phyloP scores from a whole-genome alignment of 208 protist genomes.

The Crithidia mellificae region DNA sequence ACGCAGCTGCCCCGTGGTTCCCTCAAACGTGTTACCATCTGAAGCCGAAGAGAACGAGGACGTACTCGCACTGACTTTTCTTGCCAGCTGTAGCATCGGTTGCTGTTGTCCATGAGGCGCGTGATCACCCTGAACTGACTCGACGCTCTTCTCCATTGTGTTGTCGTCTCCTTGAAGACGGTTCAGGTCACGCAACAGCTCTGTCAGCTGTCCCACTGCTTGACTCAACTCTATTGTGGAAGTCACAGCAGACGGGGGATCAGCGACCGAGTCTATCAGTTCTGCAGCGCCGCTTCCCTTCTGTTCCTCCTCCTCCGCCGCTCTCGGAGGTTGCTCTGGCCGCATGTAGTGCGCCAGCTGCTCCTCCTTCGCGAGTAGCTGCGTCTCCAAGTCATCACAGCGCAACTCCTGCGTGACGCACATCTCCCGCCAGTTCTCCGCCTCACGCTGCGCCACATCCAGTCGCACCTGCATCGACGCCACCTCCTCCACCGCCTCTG shows the following conservation, averaged over 20 bases:
- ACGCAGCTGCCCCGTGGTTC: neutral
- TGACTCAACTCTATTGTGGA: constrained; percentile 3
- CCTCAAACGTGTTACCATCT: neutral
- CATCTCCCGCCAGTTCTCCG: constrained; percentile 28
- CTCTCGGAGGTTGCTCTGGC: neutral
- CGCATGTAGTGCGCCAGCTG: constrained; percentile 36
- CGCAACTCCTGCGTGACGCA: constrained; percentile 31
- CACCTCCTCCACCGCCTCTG: constrained; percentile 22
- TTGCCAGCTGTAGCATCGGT: too few species aligned
- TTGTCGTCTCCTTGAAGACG: neutral
- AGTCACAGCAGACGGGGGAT: neutral
- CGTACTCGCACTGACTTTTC: too few species aligned
- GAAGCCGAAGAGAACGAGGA: neutral
- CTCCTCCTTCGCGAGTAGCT: constrained; percentile 52
- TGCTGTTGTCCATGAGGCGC: too few species aligned
- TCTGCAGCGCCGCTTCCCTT: neutral
- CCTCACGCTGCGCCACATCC: constrained; percentile 16
- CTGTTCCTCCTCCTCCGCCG: neutral
- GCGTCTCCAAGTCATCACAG: constrained; percentile 56
- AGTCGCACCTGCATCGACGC: constrained; percentile 26
- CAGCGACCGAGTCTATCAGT: neutral
- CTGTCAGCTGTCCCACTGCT: constrained; percentile 5
- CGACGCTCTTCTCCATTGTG: too few species aligned
- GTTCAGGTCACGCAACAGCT: constrained; percentile 4
- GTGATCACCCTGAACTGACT: too few species aligned